phyloP scores from a whole-genome alignment of 441 rosid species.

The Eruca vesicaria region DNA sequence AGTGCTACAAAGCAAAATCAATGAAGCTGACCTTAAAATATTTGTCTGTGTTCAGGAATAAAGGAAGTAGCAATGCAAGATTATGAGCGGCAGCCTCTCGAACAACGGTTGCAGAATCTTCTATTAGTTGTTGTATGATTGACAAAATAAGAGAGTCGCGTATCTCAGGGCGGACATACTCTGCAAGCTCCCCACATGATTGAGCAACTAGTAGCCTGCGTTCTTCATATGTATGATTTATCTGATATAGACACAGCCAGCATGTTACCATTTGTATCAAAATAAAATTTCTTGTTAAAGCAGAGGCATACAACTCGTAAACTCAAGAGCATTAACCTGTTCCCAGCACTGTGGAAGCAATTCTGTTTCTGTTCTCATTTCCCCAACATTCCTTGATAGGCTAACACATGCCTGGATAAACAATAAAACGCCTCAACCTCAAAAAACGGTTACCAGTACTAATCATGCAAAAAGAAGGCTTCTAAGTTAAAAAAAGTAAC shows the following conservation, averaged over 20 bases:
- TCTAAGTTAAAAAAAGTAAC: constrained; percentile 36
- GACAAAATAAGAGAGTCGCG: constrained; percentile 97
- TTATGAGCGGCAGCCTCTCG: constrained; percentile 96
- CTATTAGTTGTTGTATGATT: constrained; percentile 87
- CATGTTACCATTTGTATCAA: constrained; percentile 8
- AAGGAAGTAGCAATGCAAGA: constrained; percentile 94
- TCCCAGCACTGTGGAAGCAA: constrained; percentile 99
- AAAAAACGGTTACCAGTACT: constrained; percentile 10
- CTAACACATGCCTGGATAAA: constrained; percentile 84
- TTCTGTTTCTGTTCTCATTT: constrained; percentile 98
- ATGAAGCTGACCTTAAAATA: constrained; percentile 98
- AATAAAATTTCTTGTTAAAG: constrained; percentile 8
- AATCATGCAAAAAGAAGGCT: constrained; percentile 9
- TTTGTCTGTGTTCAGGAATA: constrained; percentile 90
- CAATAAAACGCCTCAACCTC: constrained; percentile 33
- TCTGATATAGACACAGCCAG: constrained; percentile 49
- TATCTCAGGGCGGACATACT: constrained; percentile 88
- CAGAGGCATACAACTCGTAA: constrained; percentile 23
- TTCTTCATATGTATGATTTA: constrained; percentile 95
- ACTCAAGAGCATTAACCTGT: constrained; percentile 60
- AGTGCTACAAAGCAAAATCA: constrained; percentile 75
- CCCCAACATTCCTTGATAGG: constrained; percentile 94
- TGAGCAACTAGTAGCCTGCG: constrained; percentile 98
- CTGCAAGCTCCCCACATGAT: constrained; percentile 98
- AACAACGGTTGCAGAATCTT: constrained; percentile 93